Base-by-base conservation (phyloP, 768 basidiomycete genomes). In the Pulveroboletus frians region DNA sequence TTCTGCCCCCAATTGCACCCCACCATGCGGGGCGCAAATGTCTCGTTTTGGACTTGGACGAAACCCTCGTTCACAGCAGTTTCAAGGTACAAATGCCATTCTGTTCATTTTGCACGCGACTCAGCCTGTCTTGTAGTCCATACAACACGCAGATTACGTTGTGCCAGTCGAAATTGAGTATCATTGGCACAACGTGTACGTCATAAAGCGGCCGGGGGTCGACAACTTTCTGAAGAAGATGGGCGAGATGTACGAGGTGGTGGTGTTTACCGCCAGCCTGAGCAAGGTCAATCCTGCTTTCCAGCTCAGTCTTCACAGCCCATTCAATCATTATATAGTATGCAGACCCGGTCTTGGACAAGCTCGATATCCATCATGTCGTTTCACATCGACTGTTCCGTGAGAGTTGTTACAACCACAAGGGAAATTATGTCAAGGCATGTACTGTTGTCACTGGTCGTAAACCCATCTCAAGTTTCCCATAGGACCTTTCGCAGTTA, bases 121-220 rank as follows among this genome's bases (percentile, higher is more conserved):
- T 61, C 21, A 64, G 2, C 27, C 29, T 18, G 15, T 51, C 49
- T 48, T 53, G 11, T 35, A 98, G 94, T 89, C 93, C 47, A 91
- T 98, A 59, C 79, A 78, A 55, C 88, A 92, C 61, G 93, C 95
- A 27, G 96, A 99, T 73, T 99, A 92, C 69, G 91, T 98, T 54
- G 95, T 99, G 3, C 96, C 96, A 5, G 96, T 99, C 21, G 96
- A 98, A 70, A 99, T 99, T 54, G 96, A 99, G 65, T 93, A 90
- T 57, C 89, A 96, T 64, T 90, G 88, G 80, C 96, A 99, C 68
- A 97, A 99, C 63, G 93, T 98, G 56, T 97, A 98, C 71, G 96
- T 98, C 42, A 90, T 98, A 70, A 98, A 98, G 70, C 86, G 96
- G 43, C 96, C 96, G 9, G 96, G 96, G 14, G 96, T 99, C 14